These are phyloP conservation scores for Aureoboletus auriporus DNA, from an alignment of 768 basidiomycete species.

Conservation along the genomic window DNA sequence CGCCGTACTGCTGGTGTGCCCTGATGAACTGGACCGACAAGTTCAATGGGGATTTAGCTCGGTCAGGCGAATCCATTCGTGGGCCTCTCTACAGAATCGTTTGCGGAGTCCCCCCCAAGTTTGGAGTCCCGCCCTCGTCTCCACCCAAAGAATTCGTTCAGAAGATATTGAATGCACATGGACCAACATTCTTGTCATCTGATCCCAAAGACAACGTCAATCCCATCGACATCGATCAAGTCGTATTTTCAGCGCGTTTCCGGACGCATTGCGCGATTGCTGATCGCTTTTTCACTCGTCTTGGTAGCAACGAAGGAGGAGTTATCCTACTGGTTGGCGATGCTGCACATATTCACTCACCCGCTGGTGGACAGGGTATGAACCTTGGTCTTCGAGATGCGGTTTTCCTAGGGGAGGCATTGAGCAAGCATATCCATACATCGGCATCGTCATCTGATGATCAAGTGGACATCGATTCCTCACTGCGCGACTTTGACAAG, in stretches of 20 bases:
- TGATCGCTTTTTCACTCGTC: conserved; percentile 32
- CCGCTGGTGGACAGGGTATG: conserved; percentile 52
- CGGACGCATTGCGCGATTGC: conserved; percentile 41
- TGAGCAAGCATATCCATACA: conserved; percentile 31
- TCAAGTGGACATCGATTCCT: background rate
- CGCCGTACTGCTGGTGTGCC: conserved; percentile 31
- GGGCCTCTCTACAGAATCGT: conserved; percentile 35
- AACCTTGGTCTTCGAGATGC: conserved; percentile 49
- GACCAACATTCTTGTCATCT: conserved; percentile 31
- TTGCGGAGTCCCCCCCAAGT: conserved; percentile 32
- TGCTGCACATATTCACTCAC: conserved; percentile 48
- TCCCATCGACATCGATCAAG: conserved; percentile 29
- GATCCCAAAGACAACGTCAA: conserved; percentile 30
- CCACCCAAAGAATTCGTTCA: conserved; percentile 40
- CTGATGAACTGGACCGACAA: conserved; percentile 31
- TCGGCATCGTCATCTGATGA: conserved; percentile 6
- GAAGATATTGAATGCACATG: conserved; percentile 34
- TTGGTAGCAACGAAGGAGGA: conserved; percentile 12
- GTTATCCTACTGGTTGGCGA: conserved; percentile 33
- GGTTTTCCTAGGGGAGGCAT: conserved; percentile 38
- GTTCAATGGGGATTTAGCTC: conserved; percentile 16
- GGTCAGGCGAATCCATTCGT: conserved; percentile 1
- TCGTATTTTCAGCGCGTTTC: conserved; percentile 43
- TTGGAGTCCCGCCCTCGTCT: conserved; percentile 30
- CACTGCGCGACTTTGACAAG: background rate